These are phyloP conservation scores for Candida yuanshanica DNA, from an alignment of 805 yeast genomes.

Conservation along the genomic window DNA sequence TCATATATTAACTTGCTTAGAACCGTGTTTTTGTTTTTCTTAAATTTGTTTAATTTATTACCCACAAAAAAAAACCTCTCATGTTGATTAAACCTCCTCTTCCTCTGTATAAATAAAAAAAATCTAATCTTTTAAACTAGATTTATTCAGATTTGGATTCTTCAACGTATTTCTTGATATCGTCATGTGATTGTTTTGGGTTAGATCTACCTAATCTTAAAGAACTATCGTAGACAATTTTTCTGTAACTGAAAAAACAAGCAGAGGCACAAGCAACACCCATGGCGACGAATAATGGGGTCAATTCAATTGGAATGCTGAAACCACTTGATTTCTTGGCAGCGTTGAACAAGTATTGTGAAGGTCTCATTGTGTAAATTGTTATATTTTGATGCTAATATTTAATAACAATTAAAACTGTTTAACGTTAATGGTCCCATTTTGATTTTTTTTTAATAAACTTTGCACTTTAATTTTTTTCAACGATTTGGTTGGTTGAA, in stretches of 20 bases:
- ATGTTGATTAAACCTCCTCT: no score
- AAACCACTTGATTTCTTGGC: conserved; percentile 32
- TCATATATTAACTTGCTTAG: not conserved
- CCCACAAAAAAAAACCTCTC: no score
- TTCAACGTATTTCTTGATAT: conserved; percentile 23
- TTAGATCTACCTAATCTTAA: conserved; percentile 43
- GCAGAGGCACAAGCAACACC: conserved; percentile 48
- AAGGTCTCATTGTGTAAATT: conserved; percentile 41
- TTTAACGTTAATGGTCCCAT: not conserved
- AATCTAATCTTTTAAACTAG: not conserved
- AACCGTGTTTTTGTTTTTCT: not conserved
- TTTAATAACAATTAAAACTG: no score
- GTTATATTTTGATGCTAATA: not conserved
- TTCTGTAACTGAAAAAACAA: conserved; percentile 45
- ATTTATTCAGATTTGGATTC: conserved; percentile 4
- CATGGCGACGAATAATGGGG: conserved; percentile 53
- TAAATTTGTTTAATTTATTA: no score
- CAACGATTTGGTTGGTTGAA: conserved; percentile 13
- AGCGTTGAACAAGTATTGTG: conserved; percentile 40
- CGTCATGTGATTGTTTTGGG: conserved; percentile 31
- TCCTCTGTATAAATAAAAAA: not conserved
- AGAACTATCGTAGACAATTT: conserved; percentile 41
- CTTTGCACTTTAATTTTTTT: conserved; percentile 1
- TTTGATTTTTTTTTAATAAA: conserved; percentile 1
- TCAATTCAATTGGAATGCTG: conserved; percentile 48